Evolutionary conservation across 176 grass and related monocot species (phyloP).

Genomic region (Poa annua): DNA sequence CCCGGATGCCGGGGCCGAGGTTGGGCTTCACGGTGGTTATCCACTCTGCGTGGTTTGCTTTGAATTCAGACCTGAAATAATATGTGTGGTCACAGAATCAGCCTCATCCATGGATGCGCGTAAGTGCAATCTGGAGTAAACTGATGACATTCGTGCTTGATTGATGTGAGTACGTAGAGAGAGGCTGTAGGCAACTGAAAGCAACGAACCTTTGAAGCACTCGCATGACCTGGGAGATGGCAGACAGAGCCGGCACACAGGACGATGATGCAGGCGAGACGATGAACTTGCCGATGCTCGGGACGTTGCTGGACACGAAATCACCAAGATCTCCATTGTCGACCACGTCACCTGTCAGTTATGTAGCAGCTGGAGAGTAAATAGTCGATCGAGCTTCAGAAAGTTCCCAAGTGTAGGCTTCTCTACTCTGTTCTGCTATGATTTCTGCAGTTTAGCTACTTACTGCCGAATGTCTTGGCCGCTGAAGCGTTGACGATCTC

Average conservation of each 20-base stretch:
- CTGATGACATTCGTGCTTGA: not conserved
- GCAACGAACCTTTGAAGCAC: conserved; percentile 61
- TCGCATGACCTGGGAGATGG: conserved; percentile 77
- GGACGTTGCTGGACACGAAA: conserved; percentile 71
- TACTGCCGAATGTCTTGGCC: conserved; percentile 66
- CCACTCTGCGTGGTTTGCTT: conserved; percentile 84
- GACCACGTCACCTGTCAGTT: conserved; percentile 49
- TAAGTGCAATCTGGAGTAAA: not conserved
- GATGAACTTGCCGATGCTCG: conserved; percentile 66
- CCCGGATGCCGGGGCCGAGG: conserved; percentile 71
- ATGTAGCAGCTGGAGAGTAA: conserved; percentile 24
- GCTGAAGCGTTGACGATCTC: conserved; percentile 60
- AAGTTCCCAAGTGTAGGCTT: not conserved
- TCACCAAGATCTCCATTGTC: conserved; percentile 69
- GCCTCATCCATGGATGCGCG: not conserved
- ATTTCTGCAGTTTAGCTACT: conserved; percentile 18
- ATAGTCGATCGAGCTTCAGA: not conserved
- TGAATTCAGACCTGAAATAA: conserved; percentile 79
- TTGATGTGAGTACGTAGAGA: too few relatives aligned
- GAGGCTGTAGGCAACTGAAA: not conserved
- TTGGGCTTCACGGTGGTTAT: conserved; percentile 63
- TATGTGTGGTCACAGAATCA: not conserved
- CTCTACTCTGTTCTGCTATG: not conserved
- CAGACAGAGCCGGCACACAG: conserved; percentile 61
- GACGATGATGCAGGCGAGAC: not conserved